Base-by-base conservation (phyloP, 192 early-diverging fungal genomes). In the Rhizophagus prolifer region DNA sequence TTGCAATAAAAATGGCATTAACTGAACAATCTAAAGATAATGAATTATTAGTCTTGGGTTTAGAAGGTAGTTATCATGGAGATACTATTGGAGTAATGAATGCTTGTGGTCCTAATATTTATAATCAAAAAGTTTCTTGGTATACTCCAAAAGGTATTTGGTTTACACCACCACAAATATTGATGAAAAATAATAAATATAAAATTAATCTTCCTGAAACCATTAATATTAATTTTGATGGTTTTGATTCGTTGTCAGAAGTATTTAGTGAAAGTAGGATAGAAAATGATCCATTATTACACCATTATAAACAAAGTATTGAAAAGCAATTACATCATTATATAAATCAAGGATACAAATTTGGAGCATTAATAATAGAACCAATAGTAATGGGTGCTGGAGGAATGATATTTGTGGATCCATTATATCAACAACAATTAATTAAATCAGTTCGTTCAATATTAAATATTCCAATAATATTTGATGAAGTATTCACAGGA, bases 21-120 rank as follows among this genome's bases (percentile, higher is more conserved):
- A 82, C 83, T 58, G 84, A 85, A 61, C 79, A 86, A 64, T 77
- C 82, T 9, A 25, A 31, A 12, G 62, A 41, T 16, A n/a, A 59
- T 9, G 64, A 68, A 21, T 25, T 68, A 31, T 31, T 36, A 41
- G 82, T 93, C 3, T 77, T 94, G 36, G 93, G 93, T 31, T 73
- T 94, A 5, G 82, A 91, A 36, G 92, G 94, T 9, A 85, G 87
- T n/a, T 95, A 95, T 77, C 94, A 95, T 77, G 94, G 94, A 44
- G 94, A 95, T 73, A 95, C 94, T 1, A 94, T 94, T 58, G 93
- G 93, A 30, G 88, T 90, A 26, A 95, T 95, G 94, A 88, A 93
- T 78, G 90, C 91, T 6, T 92, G 89, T 74, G 85, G 87, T 46
- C 92, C 93, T 36, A 92, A 89, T 66, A 82, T 88, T 9, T 94